Evolutionary conservation across 2,329 filamentous ascomycete genomes (phyloP), one percentile per base, ranked within the genome.

Genomic region (Triangularia verruculosa): DNA sequence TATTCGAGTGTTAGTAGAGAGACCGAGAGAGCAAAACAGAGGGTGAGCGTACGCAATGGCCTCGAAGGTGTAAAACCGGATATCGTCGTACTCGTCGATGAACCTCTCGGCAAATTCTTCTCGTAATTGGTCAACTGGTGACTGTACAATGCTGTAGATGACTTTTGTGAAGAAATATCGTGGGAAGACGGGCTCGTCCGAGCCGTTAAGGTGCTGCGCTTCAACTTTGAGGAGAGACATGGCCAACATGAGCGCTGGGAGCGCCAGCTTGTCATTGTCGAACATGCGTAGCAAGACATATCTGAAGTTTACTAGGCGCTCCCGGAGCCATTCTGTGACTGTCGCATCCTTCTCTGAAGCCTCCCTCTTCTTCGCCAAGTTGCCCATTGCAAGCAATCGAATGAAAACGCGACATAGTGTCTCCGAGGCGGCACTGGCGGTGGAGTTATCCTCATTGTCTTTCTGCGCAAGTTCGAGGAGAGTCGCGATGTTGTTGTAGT

Each of bases 181-280:
- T 2, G 90, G 89, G 77, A 96, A 96, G 13, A 80, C 85, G 71
- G 88, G 86, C 54, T 89, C 86, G 6, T 86, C 83, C 24, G 83
- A 84, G 62, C 83, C 83, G 61, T 82, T 82, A 34, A 87, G 74
- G 71, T 86, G 79, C 66, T 86, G 85, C 17, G 85, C 88, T 73
- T 96, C 92, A 58, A 90, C 89, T 79, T 96, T 95, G 68, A 96
- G 79, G 56, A 96, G 77, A 61, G 90, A 88, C 93, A 97, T 96
- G 62, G 88, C 84, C 57, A 97, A 79, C 0, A 89, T 91, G 70
- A 98, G 77, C 11, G 87, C 89, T 15, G 90, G 91, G 52, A 85
- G 82, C 66, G 91, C 86, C n/a, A 87, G 78, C 3, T 84, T 79
- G 65, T 89, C 83, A 61, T 82, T 77, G 52, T 78, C 77, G 54